Percentiles rank a stretch among this genome's conserved stretches.
phyloP scores from a whole-genome alignment of 2,329 filamentous ascomycete species.

The Colletotrichum kahawae region DNA sequence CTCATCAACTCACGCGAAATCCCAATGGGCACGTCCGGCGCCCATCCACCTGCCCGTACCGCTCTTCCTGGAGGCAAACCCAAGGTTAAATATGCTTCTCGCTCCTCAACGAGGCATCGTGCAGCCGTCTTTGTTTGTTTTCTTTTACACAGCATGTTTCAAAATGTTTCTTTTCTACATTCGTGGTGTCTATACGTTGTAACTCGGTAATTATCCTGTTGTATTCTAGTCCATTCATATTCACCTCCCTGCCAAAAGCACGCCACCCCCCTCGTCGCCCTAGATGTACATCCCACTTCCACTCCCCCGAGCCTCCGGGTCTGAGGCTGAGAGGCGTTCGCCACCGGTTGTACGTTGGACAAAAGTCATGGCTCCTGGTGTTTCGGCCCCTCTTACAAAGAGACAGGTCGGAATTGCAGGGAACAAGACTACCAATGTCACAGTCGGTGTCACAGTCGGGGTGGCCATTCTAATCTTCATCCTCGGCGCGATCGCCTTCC shows the following conservation, averaged over 20 bases:
- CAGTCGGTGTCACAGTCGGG: conserved; percentile 48
- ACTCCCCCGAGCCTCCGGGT: neutral
- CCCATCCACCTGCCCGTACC: neutral
- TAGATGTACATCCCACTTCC: conserved; percentile 21
- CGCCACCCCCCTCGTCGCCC: neutral
- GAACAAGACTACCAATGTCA: conserved; percentile 39
- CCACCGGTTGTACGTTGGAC: neutral
- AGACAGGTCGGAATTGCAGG: conserved; percentile 16
- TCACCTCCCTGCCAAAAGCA: neutral
- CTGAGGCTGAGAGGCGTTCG: neutral
- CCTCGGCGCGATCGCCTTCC: conserved; percentile 38
- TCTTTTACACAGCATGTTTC: neutral
- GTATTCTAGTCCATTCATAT: neutral
- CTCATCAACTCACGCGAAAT: neutral
- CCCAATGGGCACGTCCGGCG: neutral
- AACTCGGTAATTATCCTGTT: neutral
- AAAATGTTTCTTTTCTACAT: neutral
- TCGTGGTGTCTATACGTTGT: neutral
- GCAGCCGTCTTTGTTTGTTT: neutral
- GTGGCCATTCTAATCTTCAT: conserved; percentile 46
- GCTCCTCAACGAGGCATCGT: neutral
- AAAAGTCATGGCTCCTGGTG: neutral
- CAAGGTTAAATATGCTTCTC: conserved; percentile 15
- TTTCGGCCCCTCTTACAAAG: neutral
- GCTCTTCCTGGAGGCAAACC: neutral